Conservation (phyloP, 805 yeast species). For the Candida vartiovaarae region DNA sequence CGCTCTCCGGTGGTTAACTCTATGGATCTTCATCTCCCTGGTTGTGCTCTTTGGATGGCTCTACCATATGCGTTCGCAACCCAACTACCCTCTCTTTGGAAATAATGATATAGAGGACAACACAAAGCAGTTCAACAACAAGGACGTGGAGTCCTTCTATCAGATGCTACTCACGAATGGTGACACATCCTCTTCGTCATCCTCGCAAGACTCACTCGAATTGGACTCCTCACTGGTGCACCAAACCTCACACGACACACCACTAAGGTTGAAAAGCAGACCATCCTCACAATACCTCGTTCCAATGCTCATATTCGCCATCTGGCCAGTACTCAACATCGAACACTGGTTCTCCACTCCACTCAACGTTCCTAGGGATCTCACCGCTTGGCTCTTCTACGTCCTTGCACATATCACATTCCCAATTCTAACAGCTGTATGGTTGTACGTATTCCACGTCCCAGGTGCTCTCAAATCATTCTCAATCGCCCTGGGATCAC, state of each 20-base stretch:
- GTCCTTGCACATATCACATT: constrained; percentile 54
- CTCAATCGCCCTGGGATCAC: constrained; percentile 48
- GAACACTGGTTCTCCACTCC: constrained; percentile 36
- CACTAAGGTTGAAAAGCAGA: too few species aligned
- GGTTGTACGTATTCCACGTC: constrained; percentile 58
- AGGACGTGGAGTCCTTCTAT: too few species aligned
- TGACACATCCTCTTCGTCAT: too few species aligned
- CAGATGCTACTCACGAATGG: too few species aligned
- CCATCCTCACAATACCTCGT: constrained; percentile 2
- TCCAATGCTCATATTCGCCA: constrained; percentile 33
- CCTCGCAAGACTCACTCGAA: too few species aligned
- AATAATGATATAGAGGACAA: background rate
- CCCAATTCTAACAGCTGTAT: constrained; percentile 55
- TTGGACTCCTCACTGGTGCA: background rate
- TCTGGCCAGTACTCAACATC: constrained; percentile 46
- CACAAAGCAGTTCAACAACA: background rate
- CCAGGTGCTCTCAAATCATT: constrained; percentile 56
- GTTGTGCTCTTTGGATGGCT: constrained; percentile 2
- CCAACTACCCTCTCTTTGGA: too few species aligned
- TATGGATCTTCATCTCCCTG: constrained; percentile 13
- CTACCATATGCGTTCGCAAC: too few species aligned
- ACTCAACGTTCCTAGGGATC: constrained; percentile 39
- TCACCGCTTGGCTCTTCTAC: constrained; percentile 55
- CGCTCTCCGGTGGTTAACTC: constrained; percentile 13
- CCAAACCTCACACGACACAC: background rate